Evolutionary conservation across 192 early-diverging fungal species (phyloP).

Genomic region (Pecoramyces ruminantium): DNA sequence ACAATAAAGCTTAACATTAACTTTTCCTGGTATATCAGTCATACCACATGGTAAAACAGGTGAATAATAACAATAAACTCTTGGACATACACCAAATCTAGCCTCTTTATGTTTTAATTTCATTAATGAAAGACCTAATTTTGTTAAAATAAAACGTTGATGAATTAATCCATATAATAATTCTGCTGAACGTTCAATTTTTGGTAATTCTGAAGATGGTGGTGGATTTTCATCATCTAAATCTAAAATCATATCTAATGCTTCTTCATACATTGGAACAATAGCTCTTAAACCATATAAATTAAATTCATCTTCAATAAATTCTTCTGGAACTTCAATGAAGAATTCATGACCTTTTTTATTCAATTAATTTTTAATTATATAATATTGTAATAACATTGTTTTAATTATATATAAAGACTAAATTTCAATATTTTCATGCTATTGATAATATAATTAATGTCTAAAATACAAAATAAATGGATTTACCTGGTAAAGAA

Average conservation of each 20-base stretch:
- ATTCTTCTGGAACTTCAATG: constrained; percentile 55
- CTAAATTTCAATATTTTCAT: no score
- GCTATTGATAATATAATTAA: no score
- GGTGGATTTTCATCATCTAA: constrained; percentile 29
- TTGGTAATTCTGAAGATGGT: constrained; percentile 33
- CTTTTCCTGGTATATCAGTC: constrained; percentile 44
- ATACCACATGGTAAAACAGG: constrained; percentile 53
- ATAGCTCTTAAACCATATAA: constrained; percentile 72
- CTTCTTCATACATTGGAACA: constrained; percentile 76
- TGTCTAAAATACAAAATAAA: not conserved
- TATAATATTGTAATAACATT: no score
- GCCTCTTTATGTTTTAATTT: constrained; percentile 52
- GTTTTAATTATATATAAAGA: no score
- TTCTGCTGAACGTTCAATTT: constrained; percentile 74
- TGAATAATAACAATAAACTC: constrained; percentile 44
- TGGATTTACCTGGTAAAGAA: constrained; percentile 26
- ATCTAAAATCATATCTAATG: constrained; percentile 91
- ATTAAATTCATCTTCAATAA: constrained; percentile 95
- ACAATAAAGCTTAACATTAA: constrained; percentile 59
- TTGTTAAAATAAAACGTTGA: constrained; percentile 78
- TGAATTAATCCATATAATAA: constrained; percentile 88
- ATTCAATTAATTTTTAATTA: no score
- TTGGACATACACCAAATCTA: constrained; percentile 62
- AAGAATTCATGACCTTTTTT: constrained; percentile 56
- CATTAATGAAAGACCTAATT: constrained; percentile 66